Percentiles rank a stretch among this genome's conserved stretches.
phyloP scores from a whole-genome alignment of 2,329 filamentous ascomycete species.

The Cadophora sp. region DNA sequence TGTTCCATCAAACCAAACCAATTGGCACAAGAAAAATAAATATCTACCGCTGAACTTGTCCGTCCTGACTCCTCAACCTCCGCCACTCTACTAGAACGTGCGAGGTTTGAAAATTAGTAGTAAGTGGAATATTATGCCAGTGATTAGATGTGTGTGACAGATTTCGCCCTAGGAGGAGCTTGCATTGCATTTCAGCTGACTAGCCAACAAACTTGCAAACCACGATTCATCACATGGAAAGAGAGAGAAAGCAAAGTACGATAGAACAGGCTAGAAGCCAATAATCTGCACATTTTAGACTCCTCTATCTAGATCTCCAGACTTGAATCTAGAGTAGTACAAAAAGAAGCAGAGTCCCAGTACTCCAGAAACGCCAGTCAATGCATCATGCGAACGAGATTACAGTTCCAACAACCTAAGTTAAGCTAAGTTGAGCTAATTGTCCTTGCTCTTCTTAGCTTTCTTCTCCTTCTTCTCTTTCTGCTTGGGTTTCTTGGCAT shows the following conservation, averaged over 20 bases:
- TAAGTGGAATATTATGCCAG: too few species aligned
- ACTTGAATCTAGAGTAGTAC: not conserved
- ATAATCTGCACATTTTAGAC: slow-evolving; percentile 15
- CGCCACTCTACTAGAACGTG: too few species aligned
- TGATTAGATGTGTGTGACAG: too few species aligned
- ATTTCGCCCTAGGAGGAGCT: too few species aligned
- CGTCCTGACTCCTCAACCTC: too few species aligned
- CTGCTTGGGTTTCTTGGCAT: slow-evolving; percentile 1
- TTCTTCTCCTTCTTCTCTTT: slow-evolving; percentile 22
- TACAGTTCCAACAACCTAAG: not conserved
- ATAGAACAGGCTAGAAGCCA: not conserved
- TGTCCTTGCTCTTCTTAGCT: slow-evolving; percentile 22
- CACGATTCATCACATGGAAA: not conserved
- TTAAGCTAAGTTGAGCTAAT: slow-evolving; percentile 19
- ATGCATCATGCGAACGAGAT: slow-evolving; percentile 1
- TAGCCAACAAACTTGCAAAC: too few species aligned
- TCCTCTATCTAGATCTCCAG: slow-evolving; percentile 3
- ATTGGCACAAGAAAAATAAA: too few species aligned
- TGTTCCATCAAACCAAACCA: too few species aligned
- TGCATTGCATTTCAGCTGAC: too few species aligned
- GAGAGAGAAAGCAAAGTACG: not conserved
- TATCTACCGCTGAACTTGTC: too few species aligned
- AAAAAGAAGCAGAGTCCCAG: not conserved
- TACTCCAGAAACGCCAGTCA: slow-evolving; percentile 6
- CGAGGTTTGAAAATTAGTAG: too few species aligned